Conservation (phyloP, 805 yeast genomes). For the Saccharomycopsis capsularis region DNA sequence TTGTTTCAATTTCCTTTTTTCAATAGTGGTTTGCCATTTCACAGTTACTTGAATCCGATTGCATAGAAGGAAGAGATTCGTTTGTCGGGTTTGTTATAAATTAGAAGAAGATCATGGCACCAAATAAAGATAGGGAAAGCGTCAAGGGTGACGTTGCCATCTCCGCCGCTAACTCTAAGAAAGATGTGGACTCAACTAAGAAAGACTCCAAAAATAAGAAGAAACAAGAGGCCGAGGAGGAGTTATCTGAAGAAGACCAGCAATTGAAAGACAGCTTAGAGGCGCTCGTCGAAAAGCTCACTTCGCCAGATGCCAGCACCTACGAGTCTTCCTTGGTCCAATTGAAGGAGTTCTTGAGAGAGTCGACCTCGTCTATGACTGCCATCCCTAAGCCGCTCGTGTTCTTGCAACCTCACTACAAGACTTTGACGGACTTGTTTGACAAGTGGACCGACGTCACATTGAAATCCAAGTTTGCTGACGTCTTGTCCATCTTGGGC, state of each 20-base stretch:
- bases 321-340: slow-evolving; percentile 59
- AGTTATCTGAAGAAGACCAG: slow-evolving; percentile 87
- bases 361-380: slow-evolving; percentile 96
- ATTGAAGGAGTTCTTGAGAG: slow-evolving; percentile 72
- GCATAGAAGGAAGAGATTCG: no score
- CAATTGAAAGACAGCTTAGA: slow-evolving; percentile 83
- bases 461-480: slow-evolving; percentile 62
- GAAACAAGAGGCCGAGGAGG: slow-evolving; percentile 53
- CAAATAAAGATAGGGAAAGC: background rate
- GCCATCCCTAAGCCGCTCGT: slow-evolving; percentile 99
- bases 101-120: background rate
- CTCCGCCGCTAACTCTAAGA: background rate
- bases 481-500: slow-evolving; percentile 84
- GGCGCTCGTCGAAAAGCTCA: slow-evolving; percentile 71
- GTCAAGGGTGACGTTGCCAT: background rate
- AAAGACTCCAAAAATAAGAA: slow-evolving; percentile 21
- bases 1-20: no score
- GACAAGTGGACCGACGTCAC: slow-evolving; percentile 53
- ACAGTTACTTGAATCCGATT: no score
- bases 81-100: background rate
- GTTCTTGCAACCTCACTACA: slow-evolving; percentile 84
- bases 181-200: background rate
- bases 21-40: no score
- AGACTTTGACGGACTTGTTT: slow-evolving; percentile 56
- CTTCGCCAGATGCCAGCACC: slow-evolving; percentile 37